Evolutionary conservation across 768 basidiomycete species (phyloP), one percentile per base, ranked within the genome.

Genomic region (Sarcomyxa edulis): DNA sequence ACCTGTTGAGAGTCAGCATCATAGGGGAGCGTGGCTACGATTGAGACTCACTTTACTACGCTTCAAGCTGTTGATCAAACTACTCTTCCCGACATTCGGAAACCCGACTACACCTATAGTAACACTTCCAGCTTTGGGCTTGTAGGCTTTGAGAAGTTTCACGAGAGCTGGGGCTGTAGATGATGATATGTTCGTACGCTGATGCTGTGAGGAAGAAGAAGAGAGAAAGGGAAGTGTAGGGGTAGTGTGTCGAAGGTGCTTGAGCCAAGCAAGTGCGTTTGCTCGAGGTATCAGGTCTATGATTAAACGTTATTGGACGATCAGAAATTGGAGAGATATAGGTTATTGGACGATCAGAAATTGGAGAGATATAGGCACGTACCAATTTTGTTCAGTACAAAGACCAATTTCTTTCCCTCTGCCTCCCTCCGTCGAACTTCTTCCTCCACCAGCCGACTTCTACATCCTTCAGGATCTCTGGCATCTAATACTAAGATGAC

Each of bases 321-420:
- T n/a, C 15, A 15, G 32, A 12, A 39, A 28, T 15, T 27, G 35
- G 16, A 39, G 23, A 24, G 21, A 30, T n/a, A n/a, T n/a, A n/a
- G n/a, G n/a, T n/a, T n/a, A n/a, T n/a, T 26, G 22, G 31, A 19
- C 29, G 9, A 37, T n/a, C 15, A 15, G 32, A 12, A 39, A 28
- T 15, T 27, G 35, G 16, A 39, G 23, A 24, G 21, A 30, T n/a
- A n/a, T 40, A 19, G 33, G 15, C 10, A 62, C 81, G 41, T 44
- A 92, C 95, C 95, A 42, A 96, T 86, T 66, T 99, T 97, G 60
- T 97, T 98, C n/a, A 99, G 58, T 3, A 97, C 90, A 38, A 92
- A 90, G 2, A 99, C 81, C 21, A 98, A 65, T 55, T 81, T 87
- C 69, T 99, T 99, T 6, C 93, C 88, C 46, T 95, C 88, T 16